Evolutionary conservation across 2,329 filamentous ascomycete genomes (phyloP).

Genomic region (Alternaria incomplexa): DNA sequence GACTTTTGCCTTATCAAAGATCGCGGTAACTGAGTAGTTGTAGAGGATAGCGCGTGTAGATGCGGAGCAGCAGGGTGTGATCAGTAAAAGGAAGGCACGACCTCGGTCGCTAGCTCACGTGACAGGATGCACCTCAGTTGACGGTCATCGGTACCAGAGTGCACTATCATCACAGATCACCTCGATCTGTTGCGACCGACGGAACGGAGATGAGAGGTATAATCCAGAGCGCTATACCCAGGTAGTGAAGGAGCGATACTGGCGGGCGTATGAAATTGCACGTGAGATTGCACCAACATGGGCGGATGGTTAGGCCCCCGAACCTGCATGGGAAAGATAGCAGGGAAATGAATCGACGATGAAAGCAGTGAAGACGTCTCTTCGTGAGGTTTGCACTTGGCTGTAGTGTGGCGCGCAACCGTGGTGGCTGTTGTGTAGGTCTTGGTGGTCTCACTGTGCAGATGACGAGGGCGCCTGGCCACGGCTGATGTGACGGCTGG

Average conservation of each 20-base stretch:
- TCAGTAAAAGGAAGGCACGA: neutral
- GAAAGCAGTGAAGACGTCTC: neutral
- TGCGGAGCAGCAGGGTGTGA: too few species aligned
- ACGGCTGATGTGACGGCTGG: neutral
- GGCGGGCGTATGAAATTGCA: conserved; percentile 5
- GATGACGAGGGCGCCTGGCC: conserved; percentile 1
- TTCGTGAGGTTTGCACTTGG: neutral
- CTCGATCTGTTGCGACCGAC: neutral
- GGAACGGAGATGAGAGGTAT: neutral
- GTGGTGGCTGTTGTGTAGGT: neutral
- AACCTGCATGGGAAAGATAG: neutral
- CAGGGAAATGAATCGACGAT: neutral
- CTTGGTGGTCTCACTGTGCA: neutral
- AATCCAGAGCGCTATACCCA: neutral
- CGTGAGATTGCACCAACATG: conserved; percentile 3
- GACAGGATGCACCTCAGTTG: neutral
- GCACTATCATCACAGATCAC: neutral
- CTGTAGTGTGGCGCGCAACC: neutral
- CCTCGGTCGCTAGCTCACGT: neutral
- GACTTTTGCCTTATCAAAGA: too few species aligned
- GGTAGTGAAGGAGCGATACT: conserved; percentile 1
- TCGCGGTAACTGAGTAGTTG: too few species aligned
- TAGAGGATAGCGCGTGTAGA: too few species aligned
- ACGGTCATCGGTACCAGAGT: neutral
- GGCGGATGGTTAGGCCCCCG: neutral